Evolutionary conservation across 768 basidiomycete species (phyloP).

Genomic region (Pulveroboletus sp.): DNA sequence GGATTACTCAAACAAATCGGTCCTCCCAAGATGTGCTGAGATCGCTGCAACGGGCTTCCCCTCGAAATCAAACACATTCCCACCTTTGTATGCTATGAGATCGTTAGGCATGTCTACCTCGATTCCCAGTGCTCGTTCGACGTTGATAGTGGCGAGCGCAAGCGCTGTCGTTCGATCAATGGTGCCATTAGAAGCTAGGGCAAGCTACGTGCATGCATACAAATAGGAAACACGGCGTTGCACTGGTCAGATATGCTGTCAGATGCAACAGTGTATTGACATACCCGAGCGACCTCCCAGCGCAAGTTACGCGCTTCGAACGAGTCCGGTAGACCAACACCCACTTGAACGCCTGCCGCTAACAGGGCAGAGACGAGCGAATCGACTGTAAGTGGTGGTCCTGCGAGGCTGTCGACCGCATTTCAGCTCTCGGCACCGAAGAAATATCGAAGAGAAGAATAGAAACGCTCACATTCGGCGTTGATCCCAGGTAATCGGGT

Average conservation of each 20-base stretch:
- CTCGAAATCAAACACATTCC: conserved; percentile 35
- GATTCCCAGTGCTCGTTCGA: conserved; percentile 43
- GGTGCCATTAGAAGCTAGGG: conserved; percentile 37
- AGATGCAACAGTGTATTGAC: too few species aligned
- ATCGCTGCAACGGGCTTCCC: conserved; percentile 41
- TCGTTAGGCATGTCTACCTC: conserved; percentile 27
- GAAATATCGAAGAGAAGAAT: neutral
- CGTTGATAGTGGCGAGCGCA: conserved; percentile 38
- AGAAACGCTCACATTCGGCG: conserved; percentile 51
- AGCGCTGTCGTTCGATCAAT: conserved; percentile 35
- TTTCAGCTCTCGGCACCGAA: neutral
- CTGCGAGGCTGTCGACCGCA: conserved; percentile 49
- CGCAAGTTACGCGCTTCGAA: conserved; percentile 34
- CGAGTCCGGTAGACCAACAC: conserved; percentile 44
- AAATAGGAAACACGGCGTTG: too few species aligned
- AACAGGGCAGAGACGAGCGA: conserved; percentile 55
- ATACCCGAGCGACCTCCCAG: conserved; percentile 39
- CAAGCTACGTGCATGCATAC: too few species aligned
- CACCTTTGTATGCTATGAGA: conserved; percentile 38
- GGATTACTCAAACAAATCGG: conserved; percentile 19
- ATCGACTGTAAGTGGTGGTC: conserved; percentile 62
- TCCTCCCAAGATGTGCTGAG: conserved; percentile 22
- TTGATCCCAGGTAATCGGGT: conserved; percentile 63
- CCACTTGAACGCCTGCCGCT: conserved; percentile 60
- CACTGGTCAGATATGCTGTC: too few species aligned